Evolutionary conservation across 1,284 basidiomycete genomes (phyloP).

Genomic region (Fistulina hepatica): DNA sequence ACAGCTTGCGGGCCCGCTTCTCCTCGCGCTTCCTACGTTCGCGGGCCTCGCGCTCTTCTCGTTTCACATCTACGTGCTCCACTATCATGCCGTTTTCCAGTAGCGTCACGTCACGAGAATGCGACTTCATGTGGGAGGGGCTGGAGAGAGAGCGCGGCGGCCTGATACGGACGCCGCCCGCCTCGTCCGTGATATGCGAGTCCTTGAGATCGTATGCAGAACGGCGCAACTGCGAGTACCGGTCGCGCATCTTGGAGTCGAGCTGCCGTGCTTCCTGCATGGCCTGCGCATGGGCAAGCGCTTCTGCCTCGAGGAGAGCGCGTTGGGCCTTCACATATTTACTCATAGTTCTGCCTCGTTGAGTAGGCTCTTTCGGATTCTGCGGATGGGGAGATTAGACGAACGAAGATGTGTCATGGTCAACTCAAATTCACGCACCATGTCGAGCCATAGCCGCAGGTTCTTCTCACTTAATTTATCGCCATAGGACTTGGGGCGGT

Average conservation of each 20-base stretch:
- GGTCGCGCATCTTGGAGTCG: constrained; percentile 64
- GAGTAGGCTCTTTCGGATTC: constrained; percentile 73
- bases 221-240: constrained; percentile 64
- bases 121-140: constrained; percentile 33
- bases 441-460: constrained; percentile 77
- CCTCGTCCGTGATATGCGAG: constrained; percentile 25
- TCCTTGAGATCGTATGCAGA: constrained; percentile 60
- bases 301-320: constrained; percentile 62
- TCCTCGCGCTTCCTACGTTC: constrained; percentile 61
- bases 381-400: constrained; percentile 21
- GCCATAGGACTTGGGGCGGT: constrained; percentile 52
- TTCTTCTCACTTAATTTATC: constrained; percentile 68
- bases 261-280: constrained; percentile 65
- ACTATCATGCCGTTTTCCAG: constrained; percentile 81
- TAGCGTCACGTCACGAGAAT: constrained; percentile 64
- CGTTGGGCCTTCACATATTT: constrained; percentile 64
- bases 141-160: constrained; percentile 38
- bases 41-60: constrained; percentile 62
- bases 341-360: constrained; percentile 62
- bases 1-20: constrained; percentile 59
- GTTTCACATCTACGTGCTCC: constrained; percentile 74
- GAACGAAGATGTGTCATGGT: constrained; percentile 11
- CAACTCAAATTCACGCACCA: constrained; percentile 39
- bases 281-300: constrained; percentile 59
- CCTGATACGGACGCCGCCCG: constrained; percentile 59